These are phyloP conservation scores for Tolypocladium cylindrosporum DNA, from an alignment of 2,329 filamentous ascomycete species.

Conservation along the genomic window DNA sequence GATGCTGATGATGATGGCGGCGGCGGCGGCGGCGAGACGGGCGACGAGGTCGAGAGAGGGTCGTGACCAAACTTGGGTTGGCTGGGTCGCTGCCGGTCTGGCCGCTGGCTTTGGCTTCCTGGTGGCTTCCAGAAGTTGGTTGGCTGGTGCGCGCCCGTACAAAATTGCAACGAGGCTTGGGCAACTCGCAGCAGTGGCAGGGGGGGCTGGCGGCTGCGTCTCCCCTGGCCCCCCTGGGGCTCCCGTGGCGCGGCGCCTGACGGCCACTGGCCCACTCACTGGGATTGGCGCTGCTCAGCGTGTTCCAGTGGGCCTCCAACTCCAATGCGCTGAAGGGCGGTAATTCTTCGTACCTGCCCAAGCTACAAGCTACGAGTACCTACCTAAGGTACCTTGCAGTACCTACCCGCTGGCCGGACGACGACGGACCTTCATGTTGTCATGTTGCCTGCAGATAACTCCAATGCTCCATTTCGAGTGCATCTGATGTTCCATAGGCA, in stretches of 20 bases:
- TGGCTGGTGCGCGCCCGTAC: background rate
- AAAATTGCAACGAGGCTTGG: slow-evolving; percentile 1
- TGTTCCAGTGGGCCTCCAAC: background rate
- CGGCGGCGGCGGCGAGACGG: background rate
- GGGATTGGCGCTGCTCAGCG: background rate
- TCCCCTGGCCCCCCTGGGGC: background rate
- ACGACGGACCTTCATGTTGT: background rate
- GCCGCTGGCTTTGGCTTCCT: background rate
- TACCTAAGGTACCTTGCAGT: too few species aligned
- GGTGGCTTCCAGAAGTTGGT: too few species aligned
- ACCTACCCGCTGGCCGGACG: background rate
- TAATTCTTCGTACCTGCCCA: too few species aligned
- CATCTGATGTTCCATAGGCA: background rate
- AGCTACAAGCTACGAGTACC: too few species aligned
- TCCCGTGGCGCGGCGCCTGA: background rate
- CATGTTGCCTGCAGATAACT: background rate
- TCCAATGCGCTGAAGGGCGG: background rate
- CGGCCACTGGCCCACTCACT: background rate
- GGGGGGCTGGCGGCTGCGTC: background rate
- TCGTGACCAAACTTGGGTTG: background rate
- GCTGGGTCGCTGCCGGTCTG: slow-evolving; percentile 1
- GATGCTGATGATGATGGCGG: background rate
- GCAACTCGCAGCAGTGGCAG: background rate
- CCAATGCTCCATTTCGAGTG: background rate
- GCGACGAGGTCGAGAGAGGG: background rate